phyloP scores from a whole-genome alignment of 2,329 filamentous ascomycete genomes.

The Alternaria burnsii region DNA sequence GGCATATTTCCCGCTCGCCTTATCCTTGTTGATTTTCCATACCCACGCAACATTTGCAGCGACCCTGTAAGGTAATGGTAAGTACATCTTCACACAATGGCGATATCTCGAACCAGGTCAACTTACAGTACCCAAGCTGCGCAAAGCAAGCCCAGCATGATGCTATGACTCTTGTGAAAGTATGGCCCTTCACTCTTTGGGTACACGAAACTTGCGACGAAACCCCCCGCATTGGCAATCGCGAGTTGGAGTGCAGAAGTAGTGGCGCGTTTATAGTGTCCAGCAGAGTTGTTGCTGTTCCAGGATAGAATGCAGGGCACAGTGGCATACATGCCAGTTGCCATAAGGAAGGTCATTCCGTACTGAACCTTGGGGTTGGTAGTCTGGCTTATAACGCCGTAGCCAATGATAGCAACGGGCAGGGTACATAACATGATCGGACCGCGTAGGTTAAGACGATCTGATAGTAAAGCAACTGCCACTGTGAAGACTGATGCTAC shows the following conservation, averaged over 20 bases:
- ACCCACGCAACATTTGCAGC: conserved; percentile 69
- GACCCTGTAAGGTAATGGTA: conserved; percentile 54
- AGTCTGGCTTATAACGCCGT: conserved; percentile 69
- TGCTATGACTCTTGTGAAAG: conserved; percentile 68
- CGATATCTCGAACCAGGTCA: not conserved
- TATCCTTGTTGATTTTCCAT: conserved; percentile 70
- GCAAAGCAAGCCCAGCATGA: conserved; percentile 67
- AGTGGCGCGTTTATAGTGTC: conserved; percentile 75
- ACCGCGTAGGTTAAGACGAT: conserved; percentile 67
- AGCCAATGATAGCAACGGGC: conserved; percentile 71
- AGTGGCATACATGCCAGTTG: conserved; percentile 69
- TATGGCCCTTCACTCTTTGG: conserved; percentile 64
- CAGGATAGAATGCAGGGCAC: conserved; percentile 71
- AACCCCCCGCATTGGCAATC: conserved; percentile 72
- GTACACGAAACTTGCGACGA: conserved; percentile 72
- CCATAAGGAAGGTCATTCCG: conserved; percentile 74
- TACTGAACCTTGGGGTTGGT: conserved; percentile 64
- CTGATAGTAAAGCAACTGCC: conserved; percentile 65
- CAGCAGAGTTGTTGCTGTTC: conserved; percentile 73
- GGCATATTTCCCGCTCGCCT: conserved; percentile 66
- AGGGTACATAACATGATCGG: conserved; percentile 70
- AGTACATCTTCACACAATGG: not conserved
- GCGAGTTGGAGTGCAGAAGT: conserved; percentile 71
- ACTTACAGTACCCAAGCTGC: conserved; percentile 72
- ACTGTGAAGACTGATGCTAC: conserved; percentile 65